These are phyloP conservation scores for Wickerhamomyces kurtzmanii DNA, from an alignment of 805 yeast genomes.

Conservation along the genomic window DNA sequence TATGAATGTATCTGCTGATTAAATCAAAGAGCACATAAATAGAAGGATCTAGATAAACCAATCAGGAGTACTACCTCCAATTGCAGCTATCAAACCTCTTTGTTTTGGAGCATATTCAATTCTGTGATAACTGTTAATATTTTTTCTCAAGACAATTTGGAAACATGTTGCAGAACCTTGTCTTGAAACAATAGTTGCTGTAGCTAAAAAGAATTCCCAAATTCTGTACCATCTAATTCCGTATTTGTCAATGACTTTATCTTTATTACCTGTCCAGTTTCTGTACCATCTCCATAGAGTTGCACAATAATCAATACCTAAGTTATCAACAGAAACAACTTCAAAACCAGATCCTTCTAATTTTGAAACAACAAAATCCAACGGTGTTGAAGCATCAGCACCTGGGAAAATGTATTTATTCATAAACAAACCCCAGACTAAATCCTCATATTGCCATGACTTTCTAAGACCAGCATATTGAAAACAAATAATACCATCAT, in stretches of 20 bases:
- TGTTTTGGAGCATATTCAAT: slow-evolving; percentile 72
- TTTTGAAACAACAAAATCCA: slow-evolving; percentile 67
- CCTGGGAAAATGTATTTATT: slow-evolving; percentile 96
- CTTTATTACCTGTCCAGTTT: slow-evolving; percentile 84
- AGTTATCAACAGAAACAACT: slow-evolving; percentile 72
- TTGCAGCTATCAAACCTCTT: slow-evolving; percentile 58
- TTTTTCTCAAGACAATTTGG: slow-evolving; percentile 87
- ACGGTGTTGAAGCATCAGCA: slow-evolving; percentile 93
- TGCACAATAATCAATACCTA: slow-evolving; percentile 88
- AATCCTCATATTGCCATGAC: slow-evolving; percentile 90
- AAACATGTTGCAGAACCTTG: slow-evolving; percentile 91
- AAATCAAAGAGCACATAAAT: too few relatives aligned
- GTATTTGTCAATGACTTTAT: slow-evolving; percentile 64
- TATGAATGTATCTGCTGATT: too few relatives aligned
- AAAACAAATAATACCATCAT: slow-evolving; percentile 79
- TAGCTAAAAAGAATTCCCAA: slow-evolving; percentile 87
- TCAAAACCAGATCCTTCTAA: slow-evolving; percentile 85
- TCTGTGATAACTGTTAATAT: slow-evolving; percentile 76
- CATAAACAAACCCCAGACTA: slow-evolving; percentile 92
- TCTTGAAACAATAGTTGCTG: slow-evolving; percentile 76
- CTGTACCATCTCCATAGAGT: slow-evolving; percentile 93
- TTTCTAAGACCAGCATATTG: slow-evolving; percentile 90
- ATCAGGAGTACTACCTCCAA: slow-evolving; percentile 35
- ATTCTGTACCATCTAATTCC: slow-evolving; percentile 88
- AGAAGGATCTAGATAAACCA: slow-evolving; percentile 37